Percentiles rank a stretch among this genome's conserved stretches.
phyloP scores from a whole-genome alignment of 331 rosid species.

The Prunus yedoensis region DNA sequence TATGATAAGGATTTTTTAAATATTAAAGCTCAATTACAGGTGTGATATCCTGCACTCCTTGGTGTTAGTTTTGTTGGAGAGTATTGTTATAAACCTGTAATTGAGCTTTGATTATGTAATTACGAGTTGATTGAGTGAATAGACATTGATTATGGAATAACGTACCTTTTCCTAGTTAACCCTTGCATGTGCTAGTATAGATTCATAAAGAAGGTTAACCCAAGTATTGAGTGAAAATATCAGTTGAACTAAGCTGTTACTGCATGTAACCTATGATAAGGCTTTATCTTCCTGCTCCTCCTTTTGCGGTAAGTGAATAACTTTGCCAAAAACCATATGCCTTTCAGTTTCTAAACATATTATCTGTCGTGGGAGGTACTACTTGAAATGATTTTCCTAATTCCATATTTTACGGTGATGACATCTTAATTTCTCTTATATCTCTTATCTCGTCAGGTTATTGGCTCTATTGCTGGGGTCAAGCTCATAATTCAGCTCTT shows the following conservation, averaged over 20 bases:
- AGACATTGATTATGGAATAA: too few relatives aligned
- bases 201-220: too few relatives aligned
- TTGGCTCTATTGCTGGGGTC: conserved; percentile 78
- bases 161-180: too few relatives aligned
- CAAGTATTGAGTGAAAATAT: too few relatives aligned
- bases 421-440: background rate
- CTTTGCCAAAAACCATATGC: background rate
- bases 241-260: too few relatives aligned
- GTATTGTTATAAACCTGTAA: background rate
- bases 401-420: background rate
- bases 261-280: background rate
- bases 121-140: background rate
- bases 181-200: too few relatives aligned
- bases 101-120: background rate
- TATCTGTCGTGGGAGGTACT: background rate
- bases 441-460: conserved; percentile 43
- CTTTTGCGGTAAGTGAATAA: background rate
- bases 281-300: too few relatives aligned
- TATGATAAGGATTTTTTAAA: too few relatives aligned
- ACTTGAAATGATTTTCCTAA: background rate
- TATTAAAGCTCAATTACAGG: too few relatives aligned
- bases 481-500: conserved; percentile 48
- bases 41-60: too few relatives aligned
- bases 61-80: too few relatives aligned
- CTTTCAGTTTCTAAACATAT: background rate